A percentile compares a stretch with the other conserved stretches of the same genome.
phyloP scores from a whole-genome alignment of 768 basidiomycete species.

The Nidularia sp. region DNA sequence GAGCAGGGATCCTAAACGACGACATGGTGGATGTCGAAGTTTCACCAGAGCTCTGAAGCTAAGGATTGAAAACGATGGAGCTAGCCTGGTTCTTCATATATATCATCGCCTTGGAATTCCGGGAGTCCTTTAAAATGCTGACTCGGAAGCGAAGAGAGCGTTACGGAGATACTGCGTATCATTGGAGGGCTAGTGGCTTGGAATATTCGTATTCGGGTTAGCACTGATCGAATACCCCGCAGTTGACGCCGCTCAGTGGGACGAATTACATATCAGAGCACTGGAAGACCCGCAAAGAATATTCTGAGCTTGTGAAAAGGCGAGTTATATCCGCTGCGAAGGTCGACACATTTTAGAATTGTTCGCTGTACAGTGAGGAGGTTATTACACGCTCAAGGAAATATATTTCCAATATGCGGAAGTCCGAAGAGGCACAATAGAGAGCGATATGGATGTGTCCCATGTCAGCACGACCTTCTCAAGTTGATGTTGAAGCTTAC shows the following conservation, averaged over 20 bases:
- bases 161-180: background rate
- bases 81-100: constrained; percentile 9
- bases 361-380: no score
- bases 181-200: background rate
- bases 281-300: no score
- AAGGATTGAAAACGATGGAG: constrained; percentile 7
- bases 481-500: no score
- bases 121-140: background rate
- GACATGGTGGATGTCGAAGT: constrained; percentile 12
- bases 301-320: no score
- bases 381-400: no score
- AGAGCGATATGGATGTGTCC: no score
- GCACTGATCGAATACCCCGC: background rate
- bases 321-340: no score
- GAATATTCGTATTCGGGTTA: background rate
- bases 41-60: constrained; percentile 1
- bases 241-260: background rate
- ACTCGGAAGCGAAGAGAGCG: background rate
- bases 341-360: no score
- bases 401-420: no score
- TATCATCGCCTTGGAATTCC: constrained; percentile 6
- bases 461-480: no score
- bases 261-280: no score
- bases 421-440: background rate
- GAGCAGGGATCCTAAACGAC: constrained; percentile 21